These are phyloP conservation scores for Colletotrichum agaves DNA, from an alignment of 2,329 filamentous ascomycete species.

Conservation along the genomic window DNA sequence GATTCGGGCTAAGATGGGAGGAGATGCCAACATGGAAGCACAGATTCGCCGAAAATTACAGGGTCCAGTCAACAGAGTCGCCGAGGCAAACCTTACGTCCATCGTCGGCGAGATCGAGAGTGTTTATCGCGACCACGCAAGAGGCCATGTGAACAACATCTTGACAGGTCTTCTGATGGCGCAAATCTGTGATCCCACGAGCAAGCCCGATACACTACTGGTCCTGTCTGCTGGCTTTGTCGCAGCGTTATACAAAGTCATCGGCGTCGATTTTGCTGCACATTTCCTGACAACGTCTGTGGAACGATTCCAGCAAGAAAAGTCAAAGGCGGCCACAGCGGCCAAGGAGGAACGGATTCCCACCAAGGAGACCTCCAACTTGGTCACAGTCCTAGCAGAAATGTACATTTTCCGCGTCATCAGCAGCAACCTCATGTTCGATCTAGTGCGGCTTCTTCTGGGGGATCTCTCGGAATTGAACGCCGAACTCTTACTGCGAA, in stretches of 20 bases:
- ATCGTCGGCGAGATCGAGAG: constrained; percentile 86
- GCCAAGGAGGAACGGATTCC: constrained; percentile 44
- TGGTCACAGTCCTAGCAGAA: constrained; percentile 84
- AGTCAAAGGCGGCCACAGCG: constrained; percentile 56
- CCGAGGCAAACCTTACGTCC: constrained; percentile 87
- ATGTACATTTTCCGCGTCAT: constrained; percentile 94
- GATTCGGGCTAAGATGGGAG: constrained; percentile 70
- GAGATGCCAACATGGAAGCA: constrained; percentile 73
- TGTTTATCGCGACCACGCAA: constrained; percentile 83
- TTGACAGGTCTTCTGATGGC: constrained; percentile 81
- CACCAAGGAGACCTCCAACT: constrained; percentile 75
- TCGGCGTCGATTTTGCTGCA: constrained; percentile 90
- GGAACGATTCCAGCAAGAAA: constrained; percentile 76
- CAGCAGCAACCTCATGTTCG: constrained; percentile 85
- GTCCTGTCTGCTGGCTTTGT: constrained; percentile 92
- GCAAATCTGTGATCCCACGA: constrained; percentile 82
- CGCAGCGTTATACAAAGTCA: constrained; percentile 85
- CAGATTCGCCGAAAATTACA: constrained; percentile 84
- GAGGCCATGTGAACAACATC: constrained; percentile 87
- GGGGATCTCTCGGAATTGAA: constrained; percentile 82
- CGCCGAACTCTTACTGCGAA: constrained; percentile 85
- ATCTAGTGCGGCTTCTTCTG: constrained; percentile 86
- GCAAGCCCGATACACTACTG: constrained; percentile 86
- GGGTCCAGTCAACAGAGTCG: constrained; percentile 91
- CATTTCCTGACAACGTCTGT: constrained; percentile 84